Percentiles rank a stretch among this genome's conserved stretches.
Evolutionary conservation across 2,329 filamentous ascomycete genomes (phyloP).

Genomic region (Ilyonectria robusta): DNA sequence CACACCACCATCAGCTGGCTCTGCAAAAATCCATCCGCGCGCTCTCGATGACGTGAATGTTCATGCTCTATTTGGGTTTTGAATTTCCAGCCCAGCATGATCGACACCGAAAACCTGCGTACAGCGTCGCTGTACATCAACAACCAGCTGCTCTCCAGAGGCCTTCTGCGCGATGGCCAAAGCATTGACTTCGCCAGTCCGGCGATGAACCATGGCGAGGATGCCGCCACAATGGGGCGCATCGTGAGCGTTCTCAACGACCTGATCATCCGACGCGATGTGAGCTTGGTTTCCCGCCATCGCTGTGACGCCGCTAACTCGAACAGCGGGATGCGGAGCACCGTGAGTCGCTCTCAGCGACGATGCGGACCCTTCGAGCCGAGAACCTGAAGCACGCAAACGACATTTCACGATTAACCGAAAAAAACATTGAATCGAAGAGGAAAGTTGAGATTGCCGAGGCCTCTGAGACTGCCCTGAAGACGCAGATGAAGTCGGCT

Average conservation of each 20-base stretch:
- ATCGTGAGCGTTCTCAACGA: slow-evolving; percentile 97
- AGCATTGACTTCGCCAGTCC: slow-evolving; percentile 87
- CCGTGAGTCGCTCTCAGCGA: slow-evolving; percentile 84
- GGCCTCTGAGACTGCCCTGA: slow-evolving; percentile 79
- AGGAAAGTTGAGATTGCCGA: slow-evolving; percentile 72
- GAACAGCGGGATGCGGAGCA: slow-evolving; percentile 88
- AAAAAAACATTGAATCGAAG: slow-evolving; percentile 68
- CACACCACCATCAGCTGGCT: slow-evolving; percentile 18
- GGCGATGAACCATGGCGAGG: slow-evolving; percentile 70
- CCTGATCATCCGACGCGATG: slow-evolving; percentile 89
- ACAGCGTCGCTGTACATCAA: slow-evolving; percentile 81
- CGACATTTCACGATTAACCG: slow-evolving; percentile 73
- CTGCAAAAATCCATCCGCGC: slow-evolving; percentile 31
- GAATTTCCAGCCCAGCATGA: slow-evolving; percentile 56
- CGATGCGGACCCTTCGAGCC: slow-evolving; percentile 81
- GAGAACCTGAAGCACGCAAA: slow-evolving; percentile 81
- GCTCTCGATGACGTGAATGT: slow-evolving; percentile 42
- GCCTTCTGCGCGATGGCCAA: slow-evolving; percentile 76
- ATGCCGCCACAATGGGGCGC: slow-evolving; percentile 78
- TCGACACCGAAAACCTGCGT: slow-evolving; percentile 73
- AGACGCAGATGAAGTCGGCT: slow-evolving; percentile 78
- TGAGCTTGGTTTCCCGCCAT: slow-evolving; percentile 56
- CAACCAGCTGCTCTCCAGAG: slow-evolving; percentile 77
- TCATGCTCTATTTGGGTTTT: slow-evolving; percentile 28
- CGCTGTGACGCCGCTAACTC: slow-evolving; percentile 32